Evolutionary conservation across 176 grass and related monocot species (phyloP), one percentile per base, ranked within the genome.

Genomic region (Elymus sibiricus): DNA sequence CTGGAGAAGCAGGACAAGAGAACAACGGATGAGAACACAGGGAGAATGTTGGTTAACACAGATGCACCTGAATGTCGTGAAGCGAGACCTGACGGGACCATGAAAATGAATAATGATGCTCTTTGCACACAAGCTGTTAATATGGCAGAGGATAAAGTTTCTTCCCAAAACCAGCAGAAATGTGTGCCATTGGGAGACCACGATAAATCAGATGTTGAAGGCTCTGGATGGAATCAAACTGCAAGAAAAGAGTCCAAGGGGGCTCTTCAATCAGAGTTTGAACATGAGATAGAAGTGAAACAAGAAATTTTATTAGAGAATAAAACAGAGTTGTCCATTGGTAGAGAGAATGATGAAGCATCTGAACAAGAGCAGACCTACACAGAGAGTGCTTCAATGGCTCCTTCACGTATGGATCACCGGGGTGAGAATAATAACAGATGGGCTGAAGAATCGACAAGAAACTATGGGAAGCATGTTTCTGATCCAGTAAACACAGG

Each of bases 221-320:
- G 25, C 28, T 83, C 60, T 80, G 77, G 72, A 83, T 80, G 64
- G 74, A 86, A 79, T 62, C 73, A 71, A 83, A 40, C 15, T 76
- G 37, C 61, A 79, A 14, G 32, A 66, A 79, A 79, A 22, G 79
- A 89, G 56, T 38, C 22, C 44, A 75, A 86, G 58, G 28, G 38
- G 69, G n/a, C 56, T 89, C 44, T 79, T 89, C 87, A 66, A 62
- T 22, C 37, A 69, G 74, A 89, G 10, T 49, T 9, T 83, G 60
- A 37, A 59, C 51, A 22, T 29, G 28, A 68, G 59, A 73, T 22
- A 42, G 69, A 75, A 83, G 39, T 25, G 69, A 80, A 80, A 35
- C 64, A 86, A 58, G 87, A 82, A 80, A 83, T 44, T 66, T 59
- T 83, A 51, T 59, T 83, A 51, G 87, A 79, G 43, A 85, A 86